Evolutionary conservation across 345 rosid genomes (phyloP), one percentile per base, ranked within the genome.

Genomic region (Salix exigua): DNA sequence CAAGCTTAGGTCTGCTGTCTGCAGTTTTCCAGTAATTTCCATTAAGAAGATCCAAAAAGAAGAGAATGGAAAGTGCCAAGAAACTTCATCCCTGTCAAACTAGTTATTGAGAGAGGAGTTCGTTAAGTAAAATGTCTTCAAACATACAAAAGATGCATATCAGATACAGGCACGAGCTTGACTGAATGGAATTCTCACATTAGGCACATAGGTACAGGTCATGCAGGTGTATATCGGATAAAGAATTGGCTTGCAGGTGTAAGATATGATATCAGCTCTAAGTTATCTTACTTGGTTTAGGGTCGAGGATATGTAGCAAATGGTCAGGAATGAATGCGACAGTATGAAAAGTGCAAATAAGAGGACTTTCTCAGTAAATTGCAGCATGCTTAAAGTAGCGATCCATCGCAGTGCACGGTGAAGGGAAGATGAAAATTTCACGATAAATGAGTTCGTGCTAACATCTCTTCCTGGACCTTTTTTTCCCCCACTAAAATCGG

Each of bases 1-100:
- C 83, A 64, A 96, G 84, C 88, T 87, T 92, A 7, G 98, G 97
- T 80, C 96, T 86, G 83, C 92, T 88, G 84, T 89, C 90, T 88
- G 87, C 79, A 79, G 35, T 76, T 50, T 66, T 66, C 50, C 68
- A 78, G 74, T 58, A 38, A 58, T 79, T 75, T 65, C 62, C 74
- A 76, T 68, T 33, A 37, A 48, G 61, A 35, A 37, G 19, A 55
- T 2, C 8, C n/a, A 64, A n/a, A 21, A 74, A 73, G 48, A 26
- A 30, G 37, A 53, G 40, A 26, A 65, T 25, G 19, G 12, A 51
- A 38, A 26, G 73, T 42, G 28, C 68, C 37, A 46, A 37, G 46
- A 38, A 63, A 70, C 38, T 60, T 70, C 25, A 64, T 63, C 63
- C 17, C 30, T 17, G 35, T 17, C 12, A 35, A n/a, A 28, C 26